Conservation (phyloP, 1,284 basidiomycete species). For the Ceratobasidium sp. region DNA sequence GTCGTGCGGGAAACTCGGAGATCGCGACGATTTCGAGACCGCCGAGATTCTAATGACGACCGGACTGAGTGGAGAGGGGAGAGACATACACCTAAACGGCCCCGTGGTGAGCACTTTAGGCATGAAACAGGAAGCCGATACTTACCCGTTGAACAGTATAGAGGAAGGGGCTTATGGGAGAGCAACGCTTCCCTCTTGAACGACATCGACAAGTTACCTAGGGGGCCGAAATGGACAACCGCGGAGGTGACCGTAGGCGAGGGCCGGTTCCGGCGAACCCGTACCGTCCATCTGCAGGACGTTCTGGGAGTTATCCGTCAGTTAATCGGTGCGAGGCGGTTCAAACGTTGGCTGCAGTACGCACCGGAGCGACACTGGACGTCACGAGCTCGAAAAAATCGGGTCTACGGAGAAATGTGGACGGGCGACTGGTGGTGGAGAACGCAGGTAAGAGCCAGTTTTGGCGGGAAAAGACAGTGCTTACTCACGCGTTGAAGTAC, state of each 20-base stretch:
- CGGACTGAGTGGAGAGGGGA: not conserved
- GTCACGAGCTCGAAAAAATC: not conserved
- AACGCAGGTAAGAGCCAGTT: not conserved
- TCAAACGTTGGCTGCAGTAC: conserved; percentile 7
- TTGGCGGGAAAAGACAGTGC: not conserved
- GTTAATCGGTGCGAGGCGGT: conserved; percentile 7
- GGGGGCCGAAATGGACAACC: conserved; percentile 18
- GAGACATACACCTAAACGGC: not conserved
- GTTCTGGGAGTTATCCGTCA: not conserved
- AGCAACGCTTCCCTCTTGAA: conserved; percentile 15
- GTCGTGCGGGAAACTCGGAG: not conserved
- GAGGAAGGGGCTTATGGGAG: conserved; percentile 18
- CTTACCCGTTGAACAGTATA: not conserved
- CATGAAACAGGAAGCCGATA: not conserved
- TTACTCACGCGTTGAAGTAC: not conserved
- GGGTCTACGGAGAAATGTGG: conserved; percentile 24
- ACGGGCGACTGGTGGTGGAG: conserved; percentile 30
- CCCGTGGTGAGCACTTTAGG: not conserved
- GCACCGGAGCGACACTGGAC: conserved; percentile 21
- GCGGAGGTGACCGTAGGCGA: not conserved
- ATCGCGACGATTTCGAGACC: conserved; percentile 15
- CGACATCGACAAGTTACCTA: conserved; percentile 6
- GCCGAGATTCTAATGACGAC: conserved; percentile 40
- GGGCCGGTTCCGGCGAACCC: not conserved
- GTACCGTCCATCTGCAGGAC: not conserved